These are phyloP conservation scores for Myriosclerotinia duriaeana DNA, from an alignment of 2,329 filamentous ascomycete species.

Conservation along the genomic window DNA sequence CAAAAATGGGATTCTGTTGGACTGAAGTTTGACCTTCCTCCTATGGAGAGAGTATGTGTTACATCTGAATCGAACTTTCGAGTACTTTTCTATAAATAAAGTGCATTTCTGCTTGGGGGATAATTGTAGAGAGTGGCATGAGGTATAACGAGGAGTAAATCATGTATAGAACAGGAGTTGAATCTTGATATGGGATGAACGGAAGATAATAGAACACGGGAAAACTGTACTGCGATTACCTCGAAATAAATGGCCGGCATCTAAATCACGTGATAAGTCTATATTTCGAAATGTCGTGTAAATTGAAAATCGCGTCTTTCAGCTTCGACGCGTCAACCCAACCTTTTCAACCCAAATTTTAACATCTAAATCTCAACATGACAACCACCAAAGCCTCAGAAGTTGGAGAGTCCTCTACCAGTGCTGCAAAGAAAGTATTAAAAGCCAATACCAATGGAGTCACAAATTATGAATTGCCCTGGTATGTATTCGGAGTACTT, in stretches of 20 bases:
- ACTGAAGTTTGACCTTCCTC: background rate
- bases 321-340: constrained; percentile 30
- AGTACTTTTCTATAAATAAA: no score
- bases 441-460: constrained; percentile 52
- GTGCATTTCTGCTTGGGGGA: background rate
- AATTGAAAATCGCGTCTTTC: constrained; percentile 30
- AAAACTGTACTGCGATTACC: no score
- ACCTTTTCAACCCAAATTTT: constrained; percentile 15
- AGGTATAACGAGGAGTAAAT: background rate
- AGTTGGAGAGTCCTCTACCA: constrained; percentile 59
- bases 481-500: constrained; percentile 50
- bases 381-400: constrained; percentile 36
- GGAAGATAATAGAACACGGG: no score
- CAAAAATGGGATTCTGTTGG: background rate
- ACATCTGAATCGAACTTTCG: background rate
- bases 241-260: no score
- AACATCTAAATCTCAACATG: constrained; percentile 27
- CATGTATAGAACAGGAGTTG: background rate
- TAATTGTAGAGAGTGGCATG: background rate
- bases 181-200: background rate
- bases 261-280: background rate
- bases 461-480: constrained; percentile 73
- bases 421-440: constrained; percentile 57
- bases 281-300: constrained; percentile 25
- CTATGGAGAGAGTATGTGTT: background rate